Conservation (phyloP, 1,284 basidiomycete species). For the Sanguinoderma infundibulare region DNA sequence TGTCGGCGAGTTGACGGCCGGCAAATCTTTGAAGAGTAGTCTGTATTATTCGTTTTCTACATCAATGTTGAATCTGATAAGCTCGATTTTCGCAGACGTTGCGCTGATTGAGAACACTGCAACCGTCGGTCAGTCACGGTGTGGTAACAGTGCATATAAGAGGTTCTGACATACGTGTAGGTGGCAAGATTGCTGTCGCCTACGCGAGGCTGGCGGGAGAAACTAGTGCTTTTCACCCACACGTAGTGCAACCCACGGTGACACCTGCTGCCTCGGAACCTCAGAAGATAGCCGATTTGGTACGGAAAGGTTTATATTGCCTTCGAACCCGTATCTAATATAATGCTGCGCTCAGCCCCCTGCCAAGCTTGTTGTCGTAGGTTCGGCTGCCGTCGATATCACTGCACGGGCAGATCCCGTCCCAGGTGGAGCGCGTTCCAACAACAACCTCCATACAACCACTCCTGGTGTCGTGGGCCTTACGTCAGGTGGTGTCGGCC, state of each 20-base stretch:
- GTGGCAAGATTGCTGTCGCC: constrained; percentile 81
- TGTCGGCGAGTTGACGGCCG: constrained; percentile 82
- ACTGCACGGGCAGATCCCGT: constrained; percentile 58
- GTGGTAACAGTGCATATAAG: neutral
- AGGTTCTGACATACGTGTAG: constrained; percentile 39
- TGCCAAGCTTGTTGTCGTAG: constrained; percentile 68
- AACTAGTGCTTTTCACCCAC: constrained; percentile 11
- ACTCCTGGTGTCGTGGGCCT: constrained; percentile 78
- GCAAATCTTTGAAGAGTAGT: constrained; percentile 78
- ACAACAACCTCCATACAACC: constrained; percentile 62
- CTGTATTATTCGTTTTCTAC: constrained; percentile 31
- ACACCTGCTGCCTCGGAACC: neutral
- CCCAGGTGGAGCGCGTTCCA: constrained; percentile 26
- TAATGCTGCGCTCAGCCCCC: constrained; percentile 21
- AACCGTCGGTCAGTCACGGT: constrained; percentile 62
- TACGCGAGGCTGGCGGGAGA: constrained; percentile 60
- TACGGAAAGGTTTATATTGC: neutral
- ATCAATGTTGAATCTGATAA: neutral
- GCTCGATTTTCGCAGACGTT: constrained; percentile 61
- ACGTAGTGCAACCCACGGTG: constrained; percentile 1
- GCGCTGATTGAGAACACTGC: constrained; percentile 95
- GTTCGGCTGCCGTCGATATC: constrained; percentile 88
- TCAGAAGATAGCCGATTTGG: neutral
- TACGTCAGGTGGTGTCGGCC: constrained; percentile 88
- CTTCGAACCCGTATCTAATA: neutral